Evolutionary conservation across 805 yeast species (phyloP), one percentile per base, ranked within the genome.

Genomic region (Candida sonorensis): DNA sequence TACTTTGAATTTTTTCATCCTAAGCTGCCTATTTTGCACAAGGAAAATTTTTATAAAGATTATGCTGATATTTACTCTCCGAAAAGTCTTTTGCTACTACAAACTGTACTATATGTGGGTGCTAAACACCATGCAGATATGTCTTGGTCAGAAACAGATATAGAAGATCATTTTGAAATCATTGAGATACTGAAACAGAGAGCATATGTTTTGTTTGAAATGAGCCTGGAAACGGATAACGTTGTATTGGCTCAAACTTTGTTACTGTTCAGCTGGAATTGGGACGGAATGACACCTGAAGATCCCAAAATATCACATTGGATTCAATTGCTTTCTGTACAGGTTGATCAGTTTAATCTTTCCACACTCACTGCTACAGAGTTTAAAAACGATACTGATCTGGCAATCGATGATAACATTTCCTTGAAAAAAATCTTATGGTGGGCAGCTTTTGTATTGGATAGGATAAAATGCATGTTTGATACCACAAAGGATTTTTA

Each of bases 1-100:
- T 81, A 67, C 54, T 81, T 81, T 43, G 69, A 65, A 29, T 69
- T 69, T 40, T 68, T 79, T 21, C 83, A 81, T 45, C 86, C 87
- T 1, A 45, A 68, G 19, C 68, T 79, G 53, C 90, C 90, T 8
- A 69, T 80, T 20, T 59, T 81, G 35, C 75, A 79, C 55, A 59
- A 77, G 27, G 61, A 75, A 0, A 65, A 66, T 46, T 81, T 81
- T 51, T 65, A 77, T 76, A 51, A 59, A 26, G 62, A 62, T 37
- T 70, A 74, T 46, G 67, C 69, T 42, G 72, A 77, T 21, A 61
- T 67, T 1, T 51, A 67, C n/a, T 69, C 71, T 45, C 71, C 68
- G 24, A 81, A 82, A 5, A 72, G 81, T 16, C 53, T 77, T 26
- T 49, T 71, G 23, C 62, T 81, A 57, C 44, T 72, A 15, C 81